These are phyloP conservation scores for Colletotrichum liriopes DNA, from an alignment of 2,329 filamentous ascomycete species.

Conservation along the genomic window DNA sequence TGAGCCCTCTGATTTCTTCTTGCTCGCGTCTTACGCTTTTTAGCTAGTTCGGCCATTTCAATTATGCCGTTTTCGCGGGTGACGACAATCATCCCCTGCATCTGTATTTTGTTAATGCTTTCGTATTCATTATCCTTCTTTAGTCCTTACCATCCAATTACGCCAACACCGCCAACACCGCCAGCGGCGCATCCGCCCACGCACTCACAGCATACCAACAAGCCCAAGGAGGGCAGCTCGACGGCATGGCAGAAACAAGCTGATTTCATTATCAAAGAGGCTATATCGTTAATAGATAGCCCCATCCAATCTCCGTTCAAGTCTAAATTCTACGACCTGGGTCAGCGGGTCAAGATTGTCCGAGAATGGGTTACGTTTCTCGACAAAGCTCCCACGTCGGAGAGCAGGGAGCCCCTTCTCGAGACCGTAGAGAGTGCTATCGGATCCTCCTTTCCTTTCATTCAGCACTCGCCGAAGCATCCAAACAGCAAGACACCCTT, in stretches of 20 bases:
- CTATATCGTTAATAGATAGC: slow-evolving; percentile 45
- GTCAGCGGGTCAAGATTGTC: slow-evolving; percentile 46
- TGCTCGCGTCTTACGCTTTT: too few species aligned
- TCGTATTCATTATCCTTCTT: too few species aligned
- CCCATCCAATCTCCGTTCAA: slow-evolving; percentile 49
- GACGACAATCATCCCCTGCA: too few species aligned
- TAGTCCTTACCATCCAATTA: neutral
- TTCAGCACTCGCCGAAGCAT: neutral
- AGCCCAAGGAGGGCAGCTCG: neutral
- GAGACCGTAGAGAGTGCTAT: slow-evolving; percentile 13
- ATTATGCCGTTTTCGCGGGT: too few species aligned
- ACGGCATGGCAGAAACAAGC: slow-evolving; percentile 17
- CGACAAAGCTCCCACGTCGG: slow-evolving; percentile 12
- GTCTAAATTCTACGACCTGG: slow-evolving; percentile 51
- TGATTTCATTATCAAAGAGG: neutral
- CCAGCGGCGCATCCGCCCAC: neutral
- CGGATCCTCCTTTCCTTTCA: slow-evolving; percentile 5
- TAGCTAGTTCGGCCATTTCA: too few species aligned
- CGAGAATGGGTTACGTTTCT: slow-evolving; percentile 42
- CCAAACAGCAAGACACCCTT: slow-evolving; percentile 43
- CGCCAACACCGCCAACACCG: too few species aligned
- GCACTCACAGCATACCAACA: neutral
- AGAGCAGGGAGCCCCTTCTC: neutral
- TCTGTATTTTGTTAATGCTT: too few species aligned
- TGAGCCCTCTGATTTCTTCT: too few species aligned